Base-by-base conservation (phyloP, 108 stramenopile genomes). In the Discostella pseudostelligera region DNA sequence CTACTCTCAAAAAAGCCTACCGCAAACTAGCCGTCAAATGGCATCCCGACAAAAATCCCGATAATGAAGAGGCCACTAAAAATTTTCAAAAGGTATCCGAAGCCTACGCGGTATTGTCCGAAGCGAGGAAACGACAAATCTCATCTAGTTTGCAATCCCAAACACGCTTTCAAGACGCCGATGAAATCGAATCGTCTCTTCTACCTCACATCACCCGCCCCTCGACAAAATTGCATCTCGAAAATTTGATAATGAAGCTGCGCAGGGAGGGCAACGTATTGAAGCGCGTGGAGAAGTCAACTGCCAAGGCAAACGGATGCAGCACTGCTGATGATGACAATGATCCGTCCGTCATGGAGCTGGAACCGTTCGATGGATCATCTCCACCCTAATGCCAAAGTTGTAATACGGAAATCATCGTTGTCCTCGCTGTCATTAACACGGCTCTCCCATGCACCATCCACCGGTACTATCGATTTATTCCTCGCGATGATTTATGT, bases 31-130 rank as follows among this genome's bases (percentile, higher is more conserved):
- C 92, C 50, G 88, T 93, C 16, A 93, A 93, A 73, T 93, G 89
- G 89, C 92, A 93, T 53, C 92, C 92, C 0, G 92, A 93, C 59
- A 93, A 93, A 56, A 93, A 93, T 63, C 89, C 87, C 0, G 89
- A 82, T 32, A 80, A 85, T 58, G 84, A 90, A 61, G 70, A 90
- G 67, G 92, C 92, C 7, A 93, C 92, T 0, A 76, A 84, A 42
- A 93, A 93, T 50, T 93, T 93, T 62, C 92, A 93, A 72, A 93
- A 93, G 53, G 85, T 93, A 4, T 82, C 81, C 21, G 92, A 93
- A 62, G 92, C 92, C 1, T 93, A 87, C 67, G 89, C 92, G 9
- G 78, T 80, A 22, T 62, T 93, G 1, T 86, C 86, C 2, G 92
- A 93, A 50, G 55, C 76, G n/a, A 87, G 88, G 69, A 93, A 93